These are phyloP conservation scores for Taphrina betulina DNA, from an alignment of 1,139 yeast genomes.

Conservation along the genomic window DNA sequence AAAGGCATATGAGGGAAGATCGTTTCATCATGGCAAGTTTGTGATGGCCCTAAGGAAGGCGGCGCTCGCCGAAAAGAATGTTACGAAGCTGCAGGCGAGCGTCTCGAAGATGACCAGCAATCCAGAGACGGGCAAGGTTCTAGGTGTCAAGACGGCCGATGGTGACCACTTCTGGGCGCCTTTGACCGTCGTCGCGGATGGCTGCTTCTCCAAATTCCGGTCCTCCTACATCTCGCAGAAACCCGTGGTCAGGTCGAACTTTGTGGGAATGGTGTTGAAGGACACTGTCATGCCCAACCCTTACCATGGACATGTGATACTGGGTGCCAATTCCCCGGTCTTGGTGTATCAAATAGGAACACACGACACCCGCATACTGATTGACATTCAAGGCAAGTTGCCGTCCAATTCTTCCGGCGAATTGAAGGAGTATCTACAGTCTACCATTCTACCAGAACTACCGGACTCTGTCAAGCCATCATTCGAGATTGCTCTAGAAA, in stretches of 20 bases:
- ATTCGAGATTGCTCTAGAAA: conserved; percentile 57
- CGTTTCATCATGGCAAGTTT: conserved; percentile 91
- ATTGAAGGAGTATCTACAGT: conserved; percentile 58
- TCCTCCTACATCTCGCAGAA: conserved; percentile 67
- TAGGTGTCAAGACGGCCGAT: conserved; percentile 57
- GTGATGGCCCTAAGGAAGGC: conserved; percentile 68
- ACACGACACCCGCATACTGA: conserved; percentile 78
- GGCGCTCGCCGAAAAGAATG: conserved; percentile 41
- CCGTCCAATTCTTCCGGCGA: conserved; percentile 67
- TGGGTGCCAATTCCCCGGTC: conserved; percentile 85
- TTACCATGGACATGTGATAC: conserved; percentile 82
- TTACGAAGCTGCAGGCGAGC: conserved; percentile 77
- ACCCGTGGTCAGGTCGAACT: conserved; percentile 66
- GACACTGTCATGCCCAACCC: conserved; percentile 71
- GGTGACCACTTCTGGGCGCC: conserved; percentile 53
- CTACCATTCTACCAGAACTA: conserved; percentile 63
- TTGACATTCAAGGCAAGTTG: conserved; percentile 76
- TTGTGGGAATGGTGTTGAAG: conserved; percentile 75
- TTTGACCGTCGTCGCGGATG: conserved; percentile 81
- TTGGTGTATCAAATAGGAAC: conserved; percentile 83
- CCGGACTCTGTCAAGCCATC: conserved; percentile 68
- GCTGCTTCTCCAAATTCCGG: conserved; percentile 90
- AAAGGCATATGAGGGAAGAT: conserved; percentile 51
- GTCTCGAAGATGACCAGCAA: conserved; percentile 64
- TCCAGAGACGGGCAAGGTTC: conserved; percentile 54